Conservation (phyloP, 2,329 filamentous ascomycete genomes). For the Colletotrichum shisoi region DNA sequence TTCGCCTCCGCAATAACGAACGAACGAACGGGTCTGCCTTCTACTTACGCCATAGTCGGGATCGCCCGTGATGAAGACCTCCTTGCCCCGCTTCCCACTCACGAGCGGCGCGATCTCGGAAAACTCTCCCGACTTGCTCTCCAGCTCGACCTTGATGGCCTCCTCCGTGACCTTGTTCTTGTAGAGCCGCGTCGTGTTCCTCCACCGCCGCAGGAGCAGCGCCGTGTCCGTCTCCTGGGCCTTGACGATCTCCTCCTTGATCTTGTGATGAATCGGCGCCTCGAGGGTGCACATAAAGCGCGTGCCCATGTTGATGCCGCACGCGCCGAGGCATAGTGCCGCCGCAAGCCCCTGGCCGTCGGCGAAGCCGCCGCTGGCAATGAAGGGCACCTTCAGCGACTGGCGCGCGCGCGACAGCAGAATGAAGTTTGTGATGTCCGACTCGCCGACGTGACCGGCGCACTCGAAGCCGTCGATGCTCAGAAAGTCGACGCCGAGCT, state of each 20-base stretch:
- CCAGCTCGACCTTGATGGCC: constrained; percentile 82
- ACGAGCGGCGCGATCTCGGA: constrained; percentile 86
- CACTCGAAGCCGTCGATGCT: constrained; percentile 98
- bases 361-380: constrained; percentile 93
- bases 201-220: constrained; percentile 87
- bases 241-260: constrained; percentile 91
- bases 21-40: background rate
- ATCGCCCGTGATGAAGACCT: constrained; percentile 94
- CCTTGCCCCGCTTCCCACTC: constrained; percentile 85
- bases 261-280: constrained; percentile 88
- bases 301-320: constrained; percentile 98
- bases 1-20: constrained; percentile 15
- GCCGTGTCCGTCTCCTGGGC: constrained; percentile 91
- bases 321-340: constrained; percentile 86
- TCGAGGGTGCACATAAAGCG: constrained; percentile 97
- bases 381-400: constrained; percentile 84
- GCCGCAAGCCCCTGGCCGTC: constrained; percentile 93
- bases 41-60: constrained; percentile 82
- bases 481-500: constrained; percentile 94
- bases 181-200: constrained; percentile 88
- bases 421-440: constrained; percentile 89
- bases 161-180: constrained; percentile 86
- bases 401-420: constrained; percentile 86
- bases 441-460: constrained; percentile 86
- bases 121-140: constrained; percentile 86